Conservation (phyloP, 257 asterid species). For the Verbascum thapsus region DNA sequence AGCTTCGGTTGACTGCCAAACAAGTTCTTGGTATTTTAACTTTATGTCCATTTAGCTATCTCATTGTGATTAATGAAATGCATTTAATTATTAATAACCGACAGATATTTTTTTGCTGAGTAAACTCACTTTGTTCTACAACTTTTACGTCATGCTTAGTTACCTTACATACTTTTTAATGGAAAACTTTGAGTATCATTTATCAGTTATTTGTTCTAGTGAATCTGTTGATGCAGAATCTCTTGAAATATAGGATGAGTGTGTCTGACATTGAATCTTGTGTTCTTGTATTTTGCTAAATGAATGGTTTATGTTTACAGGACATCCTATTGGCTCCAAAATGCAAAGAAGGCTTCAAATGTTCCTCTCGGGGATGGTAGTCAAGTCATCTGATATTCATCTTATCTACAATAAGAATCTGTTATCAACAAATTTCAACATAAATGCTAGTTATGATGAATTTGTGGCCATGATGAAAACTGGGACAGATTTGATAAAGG, state of each 20-base stretch:
- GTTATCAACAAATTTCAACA: constrained; percentile 23
- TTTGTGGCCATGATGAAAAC: no score
- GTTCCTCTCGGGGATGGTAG: constrained; percentile 94
- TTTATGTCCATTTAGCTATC: constrained; percentile 27
- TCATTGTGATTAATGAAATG: constrained; percentile 23
- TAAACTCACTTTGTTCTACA: constrained; percentile 13
- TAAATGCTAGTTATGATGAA: constrained; percentile 72
- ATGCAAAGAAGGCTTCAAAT: constrained; percentile 92
- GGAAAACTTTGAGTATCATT: constrained; percentile 13
- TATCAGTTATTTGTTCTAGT: constrained; percentile 15
- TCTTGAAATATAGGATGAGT: constrained; percentile 18
- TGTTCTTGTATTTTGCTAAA: constrained; percentile 21
- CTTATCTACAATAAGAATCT: constrained; percentile 14
- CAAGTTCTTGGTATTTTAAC: constrained; percentile 81
- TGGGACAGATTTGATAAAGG: no score
- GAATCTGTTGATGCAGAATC: no score
- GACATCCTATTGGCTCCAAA: constrained; percentile 89
- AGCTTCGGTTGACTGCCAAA: constrained; percentile 87
- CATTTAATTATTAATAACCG: constrained; percentile 8
- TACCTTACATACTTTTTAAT: no score
- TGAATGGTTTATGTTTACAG: constrained; percentile 42
- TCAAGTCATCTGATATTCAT: constrained; percentile 44
- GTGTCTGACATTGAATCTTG: constrained; percentile 12
- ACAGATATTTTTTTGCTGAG: constrained; percentile 5
- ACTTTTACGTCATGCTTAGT: constrained; percentile 17